phyloP scores from a whole-genome alignment of 2,329 filamentous ascomycete genomes.

The Periconia sp. region DNA sequence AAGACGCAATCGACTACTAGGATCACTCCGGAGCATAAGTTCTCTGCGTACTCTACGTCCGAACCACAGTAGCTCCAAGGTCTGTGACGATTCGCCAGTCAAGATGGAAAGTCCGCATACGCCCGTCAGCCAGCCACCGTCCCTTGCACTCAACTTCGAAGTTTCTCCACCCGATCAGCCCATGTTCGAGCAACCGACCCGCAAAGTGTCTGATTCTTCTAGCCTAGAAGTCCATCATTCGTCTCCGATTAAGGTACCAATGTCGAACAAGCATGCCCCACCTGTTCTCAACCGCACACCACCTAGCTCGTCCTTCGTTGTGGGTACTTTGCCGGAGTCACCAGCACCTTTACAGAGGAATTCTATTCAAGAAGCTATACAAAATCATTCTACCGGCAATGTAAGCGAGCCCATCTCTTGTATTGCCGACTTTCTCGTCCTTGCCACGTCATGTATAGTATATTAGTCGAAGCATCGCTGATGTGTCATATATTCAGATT shows the following conservation, averaged over 20 bases:
- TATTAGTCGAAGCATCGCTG: too few species aligned
- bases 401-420: too few species aligned
- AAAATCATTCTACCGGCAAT: too few species aligned
- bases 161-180: conserved; percentile 28
- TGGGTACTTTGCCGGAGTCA: conserved; percentile 33
- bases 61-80: conserved; percentile 23
- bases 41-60: conserved; percentile 31
- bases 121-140: conserved; percentile 19
- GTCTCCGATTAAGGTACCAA: conserved; percentile 37
- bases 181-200: conserved; percentile 29
- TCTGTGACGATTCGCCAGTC: conserved; percentile 6
- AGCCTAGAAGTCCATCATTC: conserved; percentile 29
- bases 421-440: too few species aligned
- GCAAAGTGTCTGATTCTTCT: conserved; percentile 18
- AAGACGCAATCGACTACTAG: conserved; percentile 31
- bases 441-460: too few species aligned
- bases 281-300: neutral
- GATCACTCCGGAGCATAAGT: conserved; percentile 34
- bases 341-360: conserved; percentile 34
- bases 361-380: conserved; percentile 22
- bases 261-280: conserved; percentile 11
- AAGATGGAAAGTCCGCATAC: conserved; percentile 18
- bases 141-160: conserved; percentile 34
- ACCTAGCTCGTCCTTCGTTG: conserved; percentile 13
- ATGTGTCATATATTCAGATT: too few species aligned